These are phyloP conservation scores for Dactylis glomerata DNA, from an alignment of 176 grass and related monocot genomes.

Conservation along the genomic window DNA sequence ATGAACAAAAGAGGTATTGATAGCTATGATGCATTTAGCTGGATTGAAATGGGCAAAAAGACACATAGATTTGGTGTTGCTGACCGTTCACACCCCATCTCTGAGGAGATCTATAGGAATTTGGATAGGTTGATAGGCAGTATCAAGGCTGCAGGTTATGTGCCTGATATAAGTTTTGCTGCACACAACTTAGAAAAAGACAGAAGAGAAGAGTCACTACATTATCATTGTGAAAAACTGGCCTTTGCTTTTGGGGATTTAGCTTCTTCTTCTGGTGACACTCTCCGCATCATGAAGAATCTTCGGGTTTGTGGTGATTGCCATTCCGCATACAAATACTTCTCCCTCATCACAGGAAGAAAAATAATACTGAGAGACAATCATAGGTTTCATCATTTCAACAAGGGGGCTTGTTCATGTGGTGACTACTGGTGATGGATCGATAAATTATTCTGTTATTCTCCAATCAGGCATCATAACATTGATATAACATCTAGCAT, in stretches of 20 bases:
- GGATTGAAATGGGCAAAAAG: slow-evolving; percentile 36
- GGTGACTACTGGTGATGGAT: slow-evolving; percentile 45
- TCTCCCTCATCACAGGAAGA: slow-evolving; percentile 39
- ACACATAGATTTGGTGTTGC: slow-evolving; percentile 40
- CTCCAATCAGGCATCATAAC: not conserved
- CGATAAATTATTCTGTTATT: not conserved
- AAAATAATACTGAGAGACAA: slow-evolving; percentile 45
- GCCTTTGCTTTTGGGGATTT: slow-evolving; percentile 50
- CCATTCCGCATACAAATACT: slow-evolving; percentile 36
- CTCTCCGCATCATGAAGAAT: slow-evolving; percentile 49
- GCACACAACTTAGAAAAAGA: slow-evolving; percentile 13
- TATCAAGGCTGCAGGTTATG: slow-evolving; percentile 40
- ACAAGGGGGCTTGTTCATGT: slow-evolving; percentile 34
- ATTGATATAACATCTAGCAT: not conserved
- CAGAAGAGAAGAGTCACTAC: slow-evolving; percentile 37
- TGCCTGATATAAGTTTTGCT: slow-evolving; percentile 47
- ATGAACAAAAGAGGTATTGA: slow-evolving; percentile 29
- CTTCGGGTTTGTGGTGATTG: slow-evolving; percentile 45
- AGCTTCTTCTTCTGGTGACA: slow-evolving; percentile 6
- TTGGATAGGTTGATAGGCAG: slow-evolving; percentile 24
- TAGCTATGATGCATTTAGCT: slow-evolving; percentile 40
- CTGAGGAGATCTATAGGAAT: slow-evolving; percentile 31
- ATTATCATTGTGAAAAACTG: slow-evolving; percentile 48
- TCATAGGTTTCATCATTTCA: slow-evolving; percentile 37
- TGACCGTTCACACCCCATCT: slow-evolving; percentile 42